Percentiles rank a stretch among this genome's conserved stretches.
Conservation (phyloP, 2,329 filamentous ascomycete species). For the Arthrobotrys conoides region DNA sequence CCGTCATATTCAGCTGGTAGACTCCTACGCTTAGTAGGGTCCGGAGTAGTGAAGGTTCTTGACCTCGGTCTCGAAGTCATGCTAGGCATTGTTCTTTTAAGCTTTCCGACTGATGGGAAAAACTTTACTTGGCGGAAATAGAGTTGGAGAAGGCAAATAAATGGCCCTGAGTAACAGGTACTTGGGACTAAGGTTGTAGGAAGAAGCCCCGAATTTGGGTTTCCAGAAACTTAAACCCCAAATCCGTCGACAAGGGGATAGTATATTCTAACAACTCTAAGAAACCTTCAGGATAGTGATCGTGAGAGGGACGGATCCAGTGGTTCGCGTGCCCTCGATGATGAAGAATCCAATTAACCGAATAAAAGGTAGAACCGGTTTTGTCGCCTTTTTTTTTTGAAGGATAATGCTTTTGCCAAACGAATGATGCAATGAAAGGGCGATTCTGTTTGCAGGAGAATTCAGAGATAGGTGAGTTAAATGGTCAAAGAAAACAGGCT, state of each 20-base stretch:
- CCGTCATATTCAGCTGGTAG: conserved; percentile 32
- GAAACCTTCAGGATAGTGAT: conserved; percentile 45
- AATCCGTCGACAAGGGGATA: conserved; percentile 39
- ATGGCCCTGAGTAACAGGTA: conserved; percentile 49
- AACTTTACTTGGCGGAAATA: conserved; percentile 38
- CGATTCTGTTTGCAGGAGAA: conserved; percentile 40
- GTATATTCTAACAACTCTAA: conserved; percentile 16
- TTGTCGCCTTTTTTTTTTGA: conserved; percentile 20
- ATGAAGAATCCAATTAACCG: conserved; percentile 37
- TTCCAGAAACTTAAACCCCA: conserved; percentile 43
- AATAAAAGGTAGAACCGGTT: conserved; percentile 39
- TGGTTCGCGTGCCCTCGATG: conserved; percentile 14
- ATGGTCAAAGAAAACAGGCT: neutral
- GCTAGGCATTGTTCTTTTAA: conserved; percentile 18
- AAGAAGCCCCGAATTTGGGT: neutral
- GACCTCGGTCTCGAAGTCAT: conserved; percentile 53
- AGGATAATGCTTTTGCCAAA: neutral
- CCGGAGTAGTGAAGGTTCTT: conserved; percentile 36
- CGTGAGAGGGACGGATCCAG: conserved; percentile 32
- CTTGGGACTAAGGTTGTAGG: conserved; percentile 14
- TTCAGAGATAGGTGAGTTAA: neutral
- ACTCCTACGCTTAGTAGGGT: conserved; percentile 35
- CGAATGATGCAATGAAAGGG: conserved; percentile 1
- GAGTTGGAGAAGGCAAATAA: conserved; percentile 18
- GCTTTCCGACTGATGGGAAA: conserved; percentile 11